Evolutionary conservation across 805 yeast genomes (phyloP).

Genomic region (Kodamaea lidongshanica): DNA sequence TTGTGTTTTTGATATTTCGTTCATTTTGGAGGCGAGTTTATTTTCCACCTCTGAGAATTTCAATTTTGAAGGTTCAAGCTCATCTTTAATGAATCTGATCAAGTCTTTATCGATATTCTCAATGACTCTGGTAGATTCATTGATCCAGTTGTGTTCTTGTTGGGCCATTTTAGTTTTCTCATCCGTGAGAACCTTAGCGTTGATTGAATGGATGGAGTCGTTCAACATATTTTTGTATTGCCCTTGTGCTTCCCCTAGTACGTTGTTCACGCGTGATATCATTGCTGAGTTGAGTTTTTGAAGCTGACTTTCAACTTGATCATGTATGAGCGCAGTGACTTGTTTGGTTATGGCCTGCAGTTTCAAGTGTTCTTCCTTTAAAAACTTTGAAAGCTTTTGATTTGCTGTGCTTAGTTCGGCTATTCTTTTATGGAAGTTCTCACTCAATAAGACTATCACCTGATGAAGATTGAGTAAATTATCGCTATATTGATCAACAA

Average conservation of each 20-base stretch:
- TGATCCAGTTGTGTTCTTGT: constrained; percentile 3
- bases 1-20: no score
- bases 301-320: constrained; percentile 3
- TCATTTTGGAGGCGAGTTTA: no score
- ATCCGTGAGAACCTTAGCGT: constrained; percentile 3
- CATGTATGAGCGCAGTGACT: constrained; percentile 3
- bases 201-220: constrained; percentile 4
- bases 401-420: constrained; percentile 4
- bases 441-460: constrained; percentile 3
- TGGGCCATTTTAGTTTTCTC: constrained; percentile 3
- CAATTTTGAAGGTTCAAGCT: no score
- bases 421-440: constrained; percentile 5
- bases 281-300: constrained; percentile 2
- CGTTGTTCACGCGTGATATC: constrained; percentile 2
- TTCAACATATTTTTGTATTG: constrained; percentile 2
- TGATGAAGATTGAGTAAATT: constrained; percentile 6
- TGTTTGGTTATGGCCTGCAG: constrained; percentile 1
- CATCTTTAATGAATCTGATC: no score
- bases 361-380: constrained; percentile 5
- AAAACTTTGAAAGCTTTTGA: constrained; percentile 6
- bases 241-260: constrained; percentile 1
- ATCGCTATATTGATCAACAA: constrained; percentile 8
- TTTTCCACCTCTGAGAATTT: no score
- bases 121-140: no score
- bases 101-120: constrained; percentile 1